Conservation (phyloP, 2,329 filamentous ascomycete genomes). For the Xylariaceae sp. region DNA sequence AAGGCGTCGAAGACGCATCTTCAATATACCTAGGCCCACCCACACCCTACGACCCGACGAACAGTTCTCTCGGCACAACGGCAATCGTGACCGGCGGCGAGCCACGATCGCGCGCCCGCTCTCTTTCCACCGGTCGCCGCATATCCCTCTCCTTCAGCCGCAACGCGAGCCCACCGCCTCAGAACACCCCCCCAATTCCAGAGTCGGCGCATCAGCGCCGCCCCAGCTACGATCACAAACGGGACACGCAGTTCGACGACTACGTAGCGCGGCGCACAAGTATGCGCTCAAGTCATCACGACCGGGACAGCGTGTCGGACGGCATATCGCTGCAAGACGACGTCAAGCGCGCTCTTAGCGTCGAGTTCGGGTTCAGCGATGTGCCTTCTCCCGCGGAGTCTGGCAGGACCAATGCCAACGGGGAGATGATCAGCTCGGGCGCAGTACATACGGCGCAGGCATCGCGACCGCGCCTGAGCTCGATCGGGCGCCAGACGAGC, state of each 20-base stretch:
- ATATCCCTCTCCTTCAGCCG: slow-evolving; percentile 31
- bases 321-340: slow-evolving; percentile 30
- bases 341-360: slow-evolving; percentile 39
- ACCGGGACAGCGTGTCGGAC: slow-evolving; percentile 27
- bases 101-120: slow-evolving; percentile 24
- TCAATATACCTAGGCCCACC: slow-evolving; percentile 29
- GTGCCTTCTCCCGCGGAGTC: neutral
- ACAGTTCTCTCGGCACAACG: slow-evolving; percentile 1
- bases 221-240: slow-evolving; percentile 50
- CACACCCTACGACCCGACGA: slow-evolving; percentile 35
- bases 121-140: slow-evolving; percentile 32
- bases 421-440: slow-evolving; percentile 27
- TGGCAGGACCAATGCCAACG: slow-evolving; percentile 1
- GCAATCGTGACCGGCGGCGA: slow-evolving; percentile 7
- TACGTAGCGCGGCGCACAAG: slow-evolving; percentile 47
- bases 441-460: slow-evolving; percentile 26
- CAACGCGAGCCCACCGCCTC: slow-evolving; percentile 23
- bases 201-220: slow-evolving; percentile 25
- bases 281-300: slow-evolving; percentile 1
- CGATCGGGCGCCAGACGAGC: slow-evolving; percentile 35
- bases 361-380: slow-evolving; percentile 42
- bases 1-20: slow-evolving; percentile 37
- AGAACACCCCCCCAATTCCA: slow-evolving; percentile 18
- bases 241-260: slow-evolving; percentile 55
- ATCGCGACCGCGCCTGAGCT: slow-evolving; percentile 31